phyloP scores from a whole-genome alignment of 2,329 filamentous ascomycete species.

The Verticillium nonalfalfae region DNA sequence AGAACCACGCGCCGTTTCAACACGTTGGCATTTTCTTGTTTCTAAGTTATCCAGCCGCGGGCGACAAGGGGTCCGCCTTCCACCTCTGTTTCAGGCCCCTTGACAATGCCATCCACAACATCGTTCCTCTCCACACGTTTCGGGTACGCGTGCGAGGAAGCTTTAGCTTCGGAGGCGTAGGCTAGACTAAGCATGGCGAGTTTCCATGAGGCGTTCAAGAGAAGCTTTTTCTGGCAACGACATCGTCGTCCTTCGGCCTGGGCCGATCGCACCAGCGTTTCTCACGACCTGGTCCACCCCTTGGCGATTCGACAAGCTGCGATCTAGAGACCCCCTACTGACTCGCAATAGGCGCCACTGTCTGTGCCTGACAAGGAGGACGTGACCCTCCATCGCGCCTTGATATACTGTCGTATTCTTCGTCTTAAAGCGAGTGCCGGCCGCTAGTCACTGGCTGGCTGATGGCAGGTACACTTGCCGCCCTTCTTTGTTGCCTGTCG shows the following conservation, averaged over 20 bases:
- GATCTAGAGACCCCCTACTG: not conserved
- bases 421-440: not conserved
- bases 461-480: not conserved
- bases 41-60: not conserved
- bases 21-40: not conserved
- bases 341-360: not conserved
- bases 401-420: too few relatives aligned
- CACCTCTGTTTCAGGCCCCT: not conserved
- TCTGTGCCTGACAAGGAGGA: not conserved
- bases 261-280: not conserved
- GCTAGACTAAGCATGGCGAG: not conserved
- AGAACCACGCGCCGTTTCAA: slow-evolving; percentile 1
- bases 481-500: not conserved
- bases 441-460: not conserved
- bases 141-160: not conserved
- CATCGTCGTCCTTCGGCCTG: not conserved
- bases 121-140: not conserved
- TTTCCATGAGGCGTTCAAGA: not conserved
- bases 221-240: not conserved
- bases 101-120: not conserved
- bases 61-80: not conserved
- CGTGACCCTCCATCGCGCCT: not conserved
- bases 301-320: not conserved
- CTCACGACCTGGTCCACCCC: not conserved
- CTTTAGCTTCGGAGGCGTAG: not conserved